Base-by-base conservation (phyloP, 1,139 yeast genomes). In the Kluyveromyces sp. region DNA sequence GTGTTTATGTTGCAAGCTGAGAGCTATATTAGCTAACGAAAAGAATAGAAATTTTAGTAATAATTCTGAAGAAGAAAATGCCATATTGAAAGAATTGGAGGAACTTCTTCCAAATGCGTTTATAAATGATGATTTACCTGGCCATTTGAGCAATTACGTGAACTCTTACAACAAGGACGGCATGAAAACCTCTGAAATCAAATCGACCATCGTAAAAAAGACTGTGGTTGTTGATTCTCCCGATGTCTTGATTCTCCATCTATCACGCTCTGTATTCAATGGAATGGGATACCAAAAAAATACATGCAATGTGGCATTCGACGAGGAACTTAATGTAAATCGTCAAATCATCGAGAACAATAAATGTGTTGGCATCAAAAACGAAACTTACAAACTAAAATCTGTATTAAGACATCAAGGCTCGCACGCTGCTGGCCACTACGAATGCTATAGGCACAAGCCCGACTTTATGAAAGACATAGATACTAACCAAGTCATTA, bases 381-480 rank as follows among this genome's bases (percentile, higher is more conserved):
- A 53, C 4, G 60, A 60, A 54, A 73, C 67, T 40, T 89, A 87
- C 62, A 70, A 71, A 50, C 70, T 92, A 35, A 76, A 75, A 53
- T 86, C 96, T 1, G 70, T 88, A 54, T 80, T 92, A 27, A 75
- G 88, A 51, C 98, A 92, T 61, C 79, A 81, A 45, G 98, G 97
- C 0, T 81, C 94, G 0, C 97, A 92, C 64, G 76, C 83, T 25
- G 79, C 82, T 42, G 98, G 97, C 0, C 98, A 92, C 61, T 92
- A 86, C 59, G 94, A 85, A 58, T 83, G 92, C 55, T 86, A 78
- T 61, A 79, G 80, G 53, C 76, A 75, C 42, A 86, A 86, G 58
- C 90, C 92, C 2, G 64, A 75, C 7, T 75, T 72, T 52, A 79
- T 75, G 44, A 80, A 77, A 56, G 76, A 74, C 51, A 62, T 50